Conservation (phyloP, 306 rosid genomes). For the Gynostemma pentaphyllum region DNA sequence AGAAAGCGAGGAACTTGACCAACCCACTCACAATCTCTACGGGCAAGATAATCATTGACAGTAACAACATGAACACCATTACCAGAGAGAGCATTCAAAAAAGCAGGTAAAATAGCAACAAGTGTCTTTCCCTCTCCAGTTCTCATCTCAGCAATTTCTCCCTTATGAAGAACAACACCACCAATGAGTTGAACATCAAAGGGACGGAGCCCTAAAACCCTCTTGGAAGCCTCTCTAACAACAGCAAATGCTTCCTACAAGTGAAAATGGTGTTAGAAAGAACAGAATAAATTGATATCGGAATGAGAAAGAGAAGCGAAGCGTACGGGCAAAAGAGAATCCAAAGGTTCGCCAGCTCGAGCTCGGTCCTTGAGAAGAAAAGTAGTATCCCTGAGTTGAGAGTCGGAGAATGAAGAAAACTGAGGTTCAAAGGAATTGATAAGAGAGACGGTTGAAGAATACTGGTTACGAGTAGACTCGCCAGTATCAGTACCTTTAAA, state of each 20-base stretch:
- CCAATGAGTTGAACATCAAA: conserved; percentile 93
- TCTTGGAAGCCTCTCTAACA: conserved; percentile 86
- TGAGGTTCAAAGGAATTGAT: conserved; percentile 56
- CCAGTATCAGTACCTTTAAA: conserved; percentile 81
- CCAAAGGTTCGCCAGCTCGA: conserved; percentile 60
- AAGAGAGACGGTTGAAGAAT: conserved; percentile 47
- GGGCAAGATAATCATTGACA: conserved; percentile 90
- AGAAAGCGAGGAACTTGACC: conserved; percentile 99
- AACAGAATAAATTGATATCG: too few relatives aligned
- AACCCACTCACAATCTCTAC: conserved; percentile 97
- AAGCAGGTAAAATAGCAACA: conserved; percentile 93
- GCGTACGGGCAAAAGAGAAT: conserved; percentile 74
- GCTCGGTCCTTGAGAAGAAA: conserved; percentile 44
- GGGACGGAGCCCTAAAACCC: conserved; percentile 92
- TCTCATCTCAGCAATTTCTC: conserved; percentile 97
- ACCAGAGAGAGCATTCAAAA: conserved; percentile 82
- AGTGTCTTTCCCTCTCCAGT: conserved; percentile 98
- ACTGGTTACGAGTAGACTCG: conserved; percentile 67
- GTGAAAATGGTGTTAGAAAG: neutral
- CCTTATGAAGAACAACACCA: conserved; percentile 96
- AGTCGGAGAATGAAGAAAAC: conserved; percentile 67
- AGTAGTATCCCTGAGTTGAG: conserved; percentile 68
- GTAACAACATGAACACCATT: conserved; percentile 95
- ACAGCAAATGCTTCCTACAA: conserved; percentile 90
- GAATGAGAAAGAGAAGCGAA: too few relatives aligned